Conservation (phyloP, 192 early-diverging fungal species). For the Podila horticola region DNA sequence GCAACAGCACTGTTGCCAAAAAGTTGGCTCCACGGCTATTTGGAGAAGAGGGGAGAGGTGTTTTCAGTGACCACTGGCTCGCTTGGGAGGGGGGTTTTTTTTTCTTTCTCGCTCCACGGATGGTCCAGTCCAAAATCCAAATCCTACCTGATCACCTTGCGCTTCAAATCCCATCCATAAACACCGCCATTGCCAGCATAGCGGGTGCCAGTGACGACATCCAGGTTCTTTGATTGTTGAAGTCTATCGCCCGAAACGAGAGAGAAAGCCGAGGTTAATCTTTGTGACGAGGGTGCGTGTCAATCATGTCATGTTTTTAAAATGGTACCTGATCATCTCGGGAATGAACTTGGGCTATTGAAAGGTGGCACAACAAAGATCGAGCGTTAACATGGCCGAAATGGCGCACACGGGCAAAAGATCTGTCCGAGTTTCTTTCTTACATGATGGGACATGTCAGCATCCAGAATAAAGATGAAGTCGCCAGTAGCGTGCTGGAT, state of each 20-base stretch:
- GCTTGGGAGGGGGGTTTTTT: not conserved
- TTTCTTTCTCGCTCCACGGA: not conserved
- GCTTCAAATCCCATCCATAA: conserved; percentile 97
- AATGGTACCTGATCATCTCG: conserved; percentile 82
- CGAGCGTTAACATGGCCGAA: too few relatives aligned
- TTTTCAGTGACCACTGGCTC: not conserved
- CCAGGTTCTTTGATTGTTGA: conserved; percentile 85
- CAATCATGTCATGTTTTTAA: not conserved
- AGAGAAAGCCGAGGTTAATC: not conserved
- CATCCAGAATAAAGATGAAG: conserved; percentile 98
- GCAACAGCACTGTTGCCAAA: conserved; percentile 87
- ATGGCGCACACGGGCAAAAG: not conserved
- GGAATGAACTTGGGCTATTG: conserved; percentile 95
- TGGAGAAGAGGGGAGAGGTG: not conserved
- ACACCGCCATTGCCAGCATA: conserved; percentile 91
- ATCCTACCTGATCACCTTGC: conserved; percentile 87
- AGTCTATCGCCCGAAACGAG: conserved; percentile 52
- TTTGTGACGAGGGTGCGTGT: too few relatives aligned
- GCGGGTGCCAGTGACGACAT: conserved; percentile 95
- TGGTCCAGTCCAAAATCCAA: not conserved
- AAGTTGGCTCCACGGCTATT: conserved; percentile 95
- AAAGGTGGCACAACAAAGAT: not conserved
- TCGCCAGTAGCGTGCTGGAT: conserved; percentile 94
- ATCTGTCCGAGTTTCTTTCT: not conserved
- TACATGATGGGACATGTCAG: conserved; percentile 99